These are phyloP conservation scores for Urtica urens DNA, from an alignment of 306 rosid genomes.

Conservation along the genomic window DNA sequence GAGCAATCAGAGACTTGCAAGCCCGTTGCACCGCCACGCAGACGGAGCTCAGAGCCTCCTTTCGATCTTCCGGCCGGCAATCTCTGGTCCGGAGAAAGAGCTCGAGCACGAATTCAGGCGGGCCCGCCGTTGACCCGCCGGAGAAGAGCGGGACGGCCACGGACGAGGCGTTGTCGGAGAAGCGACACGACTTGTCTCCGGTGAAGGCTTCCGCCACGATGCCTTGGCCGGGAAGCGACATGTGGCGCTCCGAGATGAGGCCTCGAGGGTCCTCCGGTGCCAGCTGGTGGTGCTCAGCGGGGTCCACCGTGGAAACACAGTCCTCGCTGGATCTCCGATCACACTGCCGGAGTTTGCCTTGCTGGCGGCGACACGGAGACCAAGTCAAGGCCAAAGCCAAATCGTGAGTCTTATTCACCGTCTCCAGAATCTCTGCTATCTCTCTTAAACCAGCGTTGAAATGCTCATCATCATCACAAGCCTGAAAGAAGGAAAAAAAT, in stretches of 20 bases:
- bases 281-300: slow-evolving; percentile 29
- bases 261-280: slow-evolving; percentile 34
- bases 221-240: slow-evolving; percentile 46
- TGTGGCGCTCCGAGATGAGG: slow-evolving; percentile 39
- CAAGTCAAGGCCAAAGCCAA: slow-evolving; percentile 48
- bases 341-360: slow-evolving; percentile 21
- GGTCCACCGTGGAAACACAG: slow-evolving; percentile 40
- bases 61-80: slow-evolving; percentile 35
- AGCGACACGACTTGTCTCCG: slow-evolving; percentile 39
- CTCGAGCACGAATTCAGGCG: slow-evolving; percentile 46
- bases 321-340: slow-evolving; percentile 13
- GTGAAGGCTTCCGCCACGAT: slow-evolving; percentile 48
- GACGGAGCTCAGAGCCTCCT: slow-evolving; percentile 34
- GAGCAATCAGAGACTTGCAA: slow-evolving; percentile 33
- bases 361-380: slow-evolving; percentile 49
- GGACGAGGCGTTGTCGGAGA: slow-evolving; percentile 41
- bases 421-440: slow-evolving; percentile 33
- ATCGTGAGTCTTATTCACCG: slow-evolving; percentile 40
- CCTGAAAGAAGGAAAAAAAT: neutral
- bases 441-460: slow-evolving; percentile 42
- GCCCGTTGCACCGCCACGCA: slow-evolving; percentile 39
- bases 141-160: slow-evolving; percentile 51
- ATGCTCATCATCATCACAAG: slow-evolving; percentile 37
- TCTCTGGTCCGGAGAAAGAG: slow-evolving; percentile 45
- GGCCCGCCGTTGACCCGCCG: slow-evolving; percentile 30